Evolutionary conservation across 305 asterid genomes (phyloP).

Genomic region (Fraxinus sp.): DNA sequence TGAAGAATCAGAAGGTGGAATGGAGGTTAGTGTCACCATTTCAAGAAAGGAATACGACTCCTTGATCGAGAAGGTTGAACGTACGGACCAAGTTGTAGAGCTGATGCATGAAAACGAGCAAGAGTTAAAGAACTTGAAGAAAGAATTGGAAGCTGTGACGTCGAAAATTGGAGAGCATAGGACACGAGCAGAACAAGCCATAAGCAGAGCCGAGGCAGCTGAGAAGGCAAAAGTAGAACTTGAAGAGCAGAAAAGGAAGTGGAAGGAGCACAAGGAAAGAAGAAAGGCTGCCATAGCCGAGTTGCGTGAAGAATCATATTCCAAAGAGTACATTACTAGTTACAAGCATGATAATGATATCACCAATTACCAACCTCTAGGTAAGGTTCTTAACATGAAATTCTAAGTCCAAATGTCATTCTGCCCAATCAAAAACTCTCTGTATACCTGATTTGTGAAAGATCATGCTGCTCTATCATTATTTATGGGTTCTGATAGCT

Average conservation of each 20-base stretch:
- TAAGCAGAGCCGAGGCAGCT: conserved; percentile 73
- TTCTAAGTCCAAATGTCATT: conserved; percentile 30
- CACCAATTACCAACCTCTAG: conserved; percentile 56
- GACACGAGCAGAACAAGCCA: conserved; percentile 72
- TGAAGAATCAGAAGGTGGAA: conserved; percentile 4
- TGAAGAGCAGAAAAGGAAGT: conserved; percentile 54
- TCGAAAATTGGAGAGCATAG: conserved; percentile 50
- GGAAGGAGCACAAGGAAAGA: conserved; percentile 49
- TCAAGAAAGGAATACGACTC: conserved; percentile 22
- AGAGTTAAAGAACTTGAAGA: conserved; percentile 32
- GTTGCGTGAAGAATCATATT: conserved; percentile 46
- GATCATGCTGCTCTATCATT: neutral
- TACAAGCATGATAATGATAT: conserved; percentile 2
- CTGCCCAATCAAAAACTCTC: neutral
- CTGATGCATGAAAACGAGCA: neutral
- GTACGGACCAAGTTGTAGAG: neutral
- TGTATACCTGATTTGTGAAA: neutral
- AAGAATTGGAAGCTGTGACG: conserved; percentile 45
- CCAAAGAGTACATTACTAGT: conserved; percentile 30
- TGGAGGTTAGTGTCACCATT: conserved; percentile 8
- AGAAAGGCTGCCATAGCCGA: conserved; percentile 54
- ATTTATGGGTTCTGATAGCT: neutral
- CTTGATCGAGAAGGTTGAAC: conserved; percentile 6
- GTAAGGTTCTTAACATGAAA: conserved; percentile 75
- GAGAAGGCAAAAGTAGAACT: conserved; percentile 50